A percentile compares a stretch with the other conserved stretches of the same genome.
Evolutionary conservation across 176 grass and related monocot genomes (phyloP).

Genomic region (Poa pratensis): DNA sequence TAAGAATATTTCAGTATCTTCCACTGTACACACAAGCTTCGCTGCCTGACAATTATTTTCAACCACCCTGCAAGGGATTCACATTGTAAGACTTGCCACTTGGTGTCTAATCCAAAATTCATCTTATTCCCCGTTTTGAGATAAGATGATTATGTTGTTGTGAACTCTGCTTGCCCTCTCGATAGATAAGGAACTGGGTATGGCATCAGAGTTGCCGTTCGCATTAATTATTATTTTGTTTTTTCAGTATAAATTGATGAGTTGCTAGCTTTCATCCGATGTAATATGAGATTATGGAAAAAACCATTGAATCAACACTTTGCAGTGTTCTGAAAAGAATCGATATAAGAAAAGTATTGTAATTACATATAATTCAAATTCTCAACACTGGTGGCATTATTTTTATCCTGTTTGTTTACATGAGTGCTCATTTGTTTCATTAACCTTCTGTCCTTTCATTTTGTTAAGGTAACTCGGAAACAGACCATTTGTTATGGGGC

Average conservation of each 20-base stretch:
- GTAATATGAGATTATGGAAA: not conserved
- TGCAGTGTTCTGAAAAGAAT: not conserved
- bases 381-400: not conserved
- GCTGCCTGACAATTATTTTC: not conserved
- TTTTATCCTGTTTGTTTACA: not conserved
- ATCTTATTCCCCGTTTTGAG: conserved; percentile 3
- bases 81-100: not conserved
- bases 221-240: too few species aligned
- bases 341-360: not conserved
- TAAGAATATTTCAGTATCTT: not conserved
- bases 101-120: not conserved
- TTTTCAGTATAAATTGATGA: not conserved
- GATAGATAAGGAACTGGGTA: too few species aligned
- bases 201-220: too few species aligned
- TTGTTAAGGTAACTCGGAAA: not conserved
- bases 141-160: not conserved
- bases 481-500: not conserved
- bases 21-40: not conserved
- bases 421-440: not conserved
- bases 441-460: not conserved
- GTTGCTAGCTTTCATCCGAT: not conserved
- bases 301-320: not conserved
- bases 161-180: not conserved
- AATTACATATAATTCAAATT: conserved; percentile 1
- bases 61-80: not conserved